phyloP scores from a whole-genome alignment of 2,329 filamentous ascomycete genomes.

The Monascus ruber region DNA sequence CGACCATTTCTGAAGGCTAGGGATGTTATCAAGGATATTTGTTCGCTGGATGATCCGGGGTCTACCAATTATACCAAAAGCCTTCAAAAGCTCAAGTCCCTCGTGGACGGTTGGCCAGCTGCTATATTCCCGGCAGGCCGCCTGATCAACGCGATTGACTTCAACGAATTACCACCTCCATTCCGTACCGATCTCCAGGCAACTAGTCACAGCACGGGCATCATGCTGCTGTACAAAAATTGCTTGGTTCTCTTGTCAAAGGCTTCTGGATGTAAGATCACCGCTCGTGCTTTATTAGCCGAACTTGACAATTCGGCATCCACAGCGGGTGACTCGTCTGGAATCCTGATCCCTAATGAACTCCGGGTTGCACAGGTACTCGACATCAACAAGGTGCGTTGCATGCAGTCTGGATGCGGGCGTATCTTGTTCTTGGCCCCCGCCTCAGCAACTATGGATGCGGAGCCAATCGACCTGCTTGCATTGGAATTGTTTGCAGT shows the following conservation, averaged over 20 bases:
- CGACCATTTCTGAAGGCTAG: constrained; percentile 74
- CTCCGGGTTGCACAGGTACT: constrained; percentile 67
- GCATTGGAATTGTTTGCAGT: constrained; percentile 62
- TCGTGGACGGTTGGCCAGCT: constrained; percentile 66
- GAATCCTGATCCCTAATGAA: constrained; percentile 42
- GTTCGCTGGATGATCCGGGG: constrained; percentile 69
- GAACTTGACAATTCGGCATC: constrained; percentile 74
- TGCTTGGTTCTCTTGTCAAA: constrained; percentile 68
- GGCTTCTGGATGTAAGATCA: constrained; percentile 48
- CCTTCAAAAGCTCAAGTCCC: constrained; percentile 60
- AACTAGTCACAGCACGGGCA: constrained; percentile 45
- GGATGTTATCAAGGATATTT: constrained; percentile 92
- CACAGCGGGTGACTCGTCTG: constrained; percentile 26
- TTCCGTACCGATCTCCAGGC: constrained; percentile 42
- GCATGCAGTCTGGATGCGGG: constrained; percentile 41
- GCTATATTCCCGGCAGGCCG: constrained; percentile 64
- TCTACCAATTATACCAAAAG: constrained; percentile 59
- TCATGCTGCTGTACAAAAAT: constrained; percentile 78
- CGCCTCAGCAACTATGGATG: constrained; percentile 10
- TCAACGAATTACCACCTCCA: constrained; percentile 63
- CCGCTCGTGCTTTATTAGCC: constrained; percentile 65
- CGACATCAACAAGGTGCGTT: constrained; percentile 56
- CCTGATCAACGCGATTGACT: constrained; percentile 70
- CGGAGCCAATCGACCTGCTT: constrained; percentile 37
- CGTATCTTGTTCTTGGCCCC: constrained; percentile 27